Evolutionary conservation across 257 asterid genomes (phyloP), one percentile per base, ranked within the genome.

Genomic region (Solanum chmielewskii): DNA sequence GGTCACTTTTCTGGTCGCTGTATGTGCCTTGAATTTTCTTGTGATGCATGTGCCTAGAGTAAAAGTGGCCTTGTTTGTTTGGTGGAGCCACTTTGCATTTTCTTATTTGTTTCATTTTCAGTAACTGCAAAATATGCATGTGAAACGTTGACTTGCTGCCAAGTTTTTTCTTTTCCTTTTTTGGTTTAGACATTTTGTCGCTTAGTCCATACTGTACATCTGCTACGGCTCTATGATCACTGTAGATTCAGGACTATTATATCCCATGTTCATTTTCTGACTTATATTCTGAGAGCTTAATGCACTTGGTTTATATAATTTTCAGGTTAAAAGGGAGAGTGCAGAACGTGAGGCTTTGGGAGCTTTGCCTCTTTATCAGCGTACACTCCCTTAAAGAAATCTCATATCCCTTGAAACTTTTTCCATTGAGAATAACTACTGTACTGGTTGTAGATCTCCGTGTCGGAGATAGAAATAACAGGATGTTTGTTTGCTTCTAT

Each of bases 311-410:
- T 20, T 27, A 10, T 45, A 62, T 44, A 70, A 81, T 64, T 83
- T 89, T 80, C 94, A 97, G 99, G 95, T 97, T 75, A 94, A 97
- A 91, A 93, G 92, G 86, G 99, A 97, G 94, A 90, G 86, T 3
- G 99, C 99, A 49, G 99, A 97, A 90, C 98, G 98, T 20, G 94
- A 93, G 91, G 96, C 97, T 41, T 93, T 95, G n/a, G 99, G 99
- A 78, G 99, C 93, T n/a, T 90, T 91, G 91, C 98, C 99, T 52
- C 98, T 97, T 87, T 95, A 95, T 86, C 98, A 97, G 92, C 98
- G 99, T 56, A 89, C 96, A 68, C 35, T 97, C 88, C 99, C 99
- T 21, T 97, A 85, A 96, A 87, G 87, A 83, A 88, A 59, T 66
- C 76, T 41, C 29, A 52, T 52, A 31, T 49, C 69, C 31, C 12